phyloP scores from a whole-genome alignment of 768 basidiomycete species.

The Trametes villosa region DNA sequence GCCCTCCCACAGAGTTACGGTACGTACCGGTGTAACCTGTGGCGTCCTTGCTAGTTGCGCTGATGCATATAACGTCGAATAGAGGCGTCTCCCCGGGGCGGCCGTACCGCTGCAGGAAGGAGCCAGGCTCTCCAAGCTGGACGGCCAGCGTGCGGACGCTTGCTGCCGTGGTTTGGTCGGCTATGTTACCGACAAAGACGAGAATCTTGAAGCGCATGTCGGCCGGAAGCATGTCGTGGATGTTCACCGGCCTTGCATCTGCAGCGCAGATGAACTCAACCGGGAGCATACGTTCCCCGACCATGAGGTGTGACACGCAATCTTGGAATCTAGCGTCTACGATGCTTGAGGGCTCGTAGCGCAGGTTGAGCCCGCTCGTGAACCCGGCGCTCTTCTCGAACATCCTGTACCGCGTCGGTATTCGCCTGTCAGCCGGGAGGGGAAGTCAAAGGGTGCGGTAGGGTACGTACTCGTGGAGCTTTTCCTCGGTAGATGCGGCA shows the following conservation, averaged over 20 bases:
- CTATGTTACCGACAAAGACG: slow-evolving; percentile 48
- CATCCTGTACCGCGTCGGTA: too few species aligned
- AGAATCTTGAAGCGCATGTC: slow-evolving; percentile 55
- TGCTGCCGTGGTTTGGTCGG: slow-evolving; percentile 20
- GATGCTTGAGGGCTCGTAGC: slow-evolving; percentile 47
- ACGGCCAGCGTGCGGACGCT: not conserved
- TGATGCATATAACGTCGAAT: slow-evolving; percentile 19
- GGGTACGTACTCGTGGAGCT: not conserved
- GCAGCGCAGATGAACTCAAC: slow-evolving; percentile 50
- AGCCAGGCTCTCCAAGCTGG: slow-evolving; percentile 18
- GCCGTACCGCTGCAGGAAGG: slow-evolving; percentile 28
- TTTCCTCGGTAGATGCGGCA: not conserved
- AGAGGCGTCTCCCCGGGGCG: slow-evolving; percentile 24
- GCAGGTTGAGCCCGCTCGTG: slow-evolving; percentile 50
- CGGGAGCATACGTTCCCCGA: slow-evolving; percentile 54
- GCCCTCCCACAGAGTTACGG: not conserved
- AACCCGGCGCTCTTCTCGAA: slow-evolving; percentile 50
- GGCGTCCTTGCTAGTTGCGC: slow-evolving; percentile 5
- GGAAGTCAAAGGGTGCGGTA: too few species aligned
- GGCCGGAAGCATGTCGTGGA: slow-evolving; percentile 53
- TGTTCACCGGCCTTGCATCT: slow-evolving; percentile 49
- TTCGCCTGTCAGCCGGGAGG: too few species aligned
- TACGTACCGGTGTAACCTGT: slow-evolving; percentile 25
- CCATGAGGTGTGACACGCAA: slow-evolving; percentile 42
- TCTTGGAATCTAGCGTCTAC: slow-evolving; percentile 40